Evolutionary conservation across 2,329 filamentous ascomycete genomes (phyloP), one percentile per base, ranked within the genome.

Genomic region (Aspergillus candidus): DNA sequence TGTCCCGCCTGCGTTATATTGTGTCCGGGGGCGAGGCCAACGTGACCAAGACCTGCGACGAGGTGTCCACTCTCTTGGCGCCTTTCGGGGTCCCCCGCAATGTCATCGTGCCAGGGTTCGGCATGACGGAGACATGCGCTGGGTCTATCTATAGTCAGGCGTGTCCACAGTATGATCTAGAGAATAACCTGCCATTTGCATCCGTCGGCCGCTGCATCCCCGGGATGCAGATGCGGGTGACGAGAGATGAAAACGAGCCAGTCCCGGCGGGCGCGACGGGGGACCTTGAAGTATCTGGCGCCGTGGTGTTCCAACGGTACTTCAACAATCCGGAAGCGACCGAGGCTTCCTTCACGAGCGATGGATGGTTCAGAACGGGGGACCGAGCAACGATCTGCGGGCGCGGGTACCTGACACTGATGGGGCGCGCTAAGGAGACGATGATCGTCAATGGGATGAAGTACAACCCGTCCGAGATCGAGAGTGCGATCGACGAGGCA

Each of bases 71-170:
- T 39, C 62, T 6, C 51, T 63, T 12, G 30, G 41, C 1, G 32
- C 66, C 1, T 48, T 77, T 2, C 33, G 41, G 2, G 35, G 50
- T 11, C 60, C 61, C 43, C 62, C 71, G 33, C 70, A 74, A 7
- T 72, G 76, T 51, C 18, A 49, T 58, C 13, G 41, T 40, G 2
- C 43, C 56, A 42, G 47, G 51, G 0, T 53, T 60, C 41, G 53
- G 55, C 10, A 52, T 58, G 72, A 77, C 73, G 0, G 75, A 78
- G 58, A 78, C 73, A 0, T 78, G 74, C 49, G 74, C 72, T 0
- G 74, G 74, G 0, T 50, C 61, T 3, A 74, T 76, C 14, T 76
- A 63, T 59, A 71, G 68, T 27, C 30, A 50, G 0, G 40, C 62
- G 1, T 74, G 67, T 40, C 74, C 75, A 0, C 32, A 39, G 0